Base-by-base conservation (phyloP, 164 flowering plant genomes). In the Dillenia suffruticosa region DNA sequence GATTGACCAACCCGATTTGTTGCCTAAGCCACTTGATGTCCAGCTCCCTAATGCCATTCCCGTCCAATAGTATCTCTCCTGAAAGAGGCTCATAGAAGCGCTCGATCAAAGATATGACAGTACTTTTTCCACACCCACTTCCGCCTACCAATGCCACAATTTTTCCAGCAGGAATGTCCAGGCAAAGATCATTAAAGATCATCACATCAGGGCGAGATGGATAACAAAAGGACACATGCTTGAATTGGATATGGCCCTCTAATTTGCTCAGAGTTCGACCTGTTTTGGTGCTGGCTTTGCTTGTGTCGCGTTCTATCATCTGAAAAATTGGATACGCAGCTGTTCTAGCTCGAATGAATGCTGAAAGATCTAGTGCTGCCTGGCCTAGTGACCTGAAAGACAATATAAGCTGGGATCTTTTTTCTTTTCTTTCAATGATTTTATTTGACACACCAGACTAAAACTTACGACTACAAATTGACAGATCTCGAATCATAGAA, bases 111-210 rank as follows among this genome's bases (percentile, higher is more conserved):
- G 97, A 89, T 51, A 94, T 74, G 8, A 89, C 92, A 0, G 99
- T 91, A 79, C 99, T 94, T 81, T 94, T 94, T 46, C 99, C 99
- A 2, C 96, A 91, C 22, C 99, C 99, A 70, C 97, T 91, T 58
- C 96, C 96, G 58, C 99, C 99, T 0, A 94, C 99, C 40, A 94
- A 89, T 10, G 97, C 99, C 32, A 91, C 83, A 49, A 91, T 80
- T 72, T 94, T 94, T 12, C 96, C 99, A 1, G 94, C 24, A 48
- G 97, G 90, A 50, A 94, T 86, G 44, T 91, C 77, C 0, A 94
- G 82, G 61, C 71, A 19, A 16, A 94, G 69, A 67, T 72, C 80
- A 51, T 89, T 54, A 64, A 91, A 89, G 64, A 94, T 83, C 54
- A 57, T n/a, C 22, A 84, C 84, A 59, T 94, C 90, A 0, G 90